Evolutionary conservation across 352 stramenopile species (phyloP).

Genomic region (Pythium aphanidermatum): DNA sequence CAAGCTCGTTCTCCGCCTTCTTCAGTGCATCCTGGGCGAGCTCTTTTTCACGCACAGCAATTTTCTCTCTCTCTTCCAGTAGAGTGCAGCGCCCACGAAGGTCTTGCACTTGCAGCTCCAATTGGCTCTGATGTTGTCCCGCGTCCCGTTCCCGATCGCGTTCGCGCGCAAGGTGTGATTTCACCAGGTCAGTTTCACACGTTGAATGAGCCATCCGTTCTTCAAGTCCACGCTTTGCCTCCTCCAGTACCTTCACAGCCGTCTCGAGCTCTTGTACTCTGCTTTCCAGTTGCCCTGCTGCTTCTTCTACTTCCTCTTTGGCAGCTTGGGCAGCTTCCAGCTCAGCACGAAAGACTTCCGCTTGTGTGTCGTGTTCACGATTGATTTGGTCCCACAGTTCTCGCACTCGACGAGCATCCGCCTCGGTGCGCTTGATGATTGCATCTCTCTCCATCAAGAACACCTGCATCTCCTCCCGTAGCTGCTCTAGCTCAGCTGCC

Average conservation of each 20-base stretch:
- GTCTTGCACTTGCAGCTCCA: slow-evolving; percentile 37
- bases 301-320: slow-evolving; percentile 19
- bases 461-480: slow-evolving; percentile 36
- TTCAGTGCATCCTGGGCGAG: slow-evolving; percentile 23
- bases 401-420: slow-evolving; percentile 60
- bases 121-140: slow-evolving; percentile 26
- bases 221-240: slow-evolving; percentile 26
- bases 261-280: slow-evolving; percentile 35
- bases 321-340: slow-evolving; percentile 28
- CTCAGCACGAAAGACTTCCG: slow-evolving; percentile 34
- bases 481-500: slow-evolving; percentile 37
- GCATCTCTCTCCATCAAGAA: slow-evolving; percentile 44
- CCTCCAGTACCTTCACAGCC: slow-evolving; percentile 28
- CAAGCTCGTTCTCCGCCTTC: slow-evolving; percentile 30
- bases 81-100: slow-evolving; percentile 32
- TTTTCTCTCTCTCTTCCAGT: slow-evolving; percentile 40
- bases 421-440: slow-evolving; percentile 63
- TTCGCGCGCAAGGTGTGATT: slow-evolving; percentile 31
- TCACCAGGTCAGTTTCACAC: slow-evolving; percentile 26
- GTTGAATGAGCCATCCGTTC: too few species aligned
- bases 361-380: slow-evolving; percentile 55
- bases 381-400: slow-evolving; percentile 77
- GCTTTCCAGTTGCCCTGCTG: slow-evolving; percentile 16
- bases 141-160: slow-evolving; percentile 30
- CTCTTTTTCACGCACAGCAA: slow-evolving; percentile 38